Conservation (phyloP, 1,284 basidiomycete species). For the Ceratobasidium sp. region DNA sequence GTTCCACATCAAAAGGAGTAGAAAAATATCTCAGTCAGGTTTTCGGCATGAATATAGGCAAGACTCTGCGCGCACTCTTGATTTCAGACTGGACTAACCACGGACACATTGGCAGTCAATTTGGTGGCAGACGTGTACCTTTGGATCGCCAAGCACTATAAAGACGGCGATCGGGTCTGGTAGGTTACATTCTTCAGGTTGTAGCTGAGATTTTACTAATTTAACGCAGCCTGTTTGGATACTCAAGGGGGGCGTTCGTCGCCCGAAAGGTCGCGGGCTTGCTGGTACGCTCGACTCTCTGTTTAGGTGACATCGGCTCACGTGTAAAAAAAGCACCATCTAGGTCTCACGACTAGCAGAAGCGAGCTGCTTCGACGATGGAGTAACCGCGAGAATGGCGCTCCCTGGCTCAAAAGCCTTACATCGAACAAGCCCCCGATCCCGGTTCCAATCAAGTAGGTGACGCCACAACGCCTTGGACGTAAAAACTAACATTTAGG, state of each 20-base stretch:
- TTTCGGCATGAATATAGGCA: background rate
- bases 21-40: background rate
- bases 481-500: background rate
- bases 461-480: background rate
- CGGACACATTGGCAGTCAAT: background rate
- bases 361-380: background rate
- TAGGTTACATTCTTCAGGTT: background rate
- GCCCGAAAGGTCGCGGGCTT: conserved; percentile 44
- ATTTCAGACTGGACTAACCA: background rate
- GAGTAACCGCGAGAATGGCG: background rate
- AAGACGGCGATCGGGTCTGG: background rate
- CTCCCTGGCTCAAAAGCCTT: background rate
- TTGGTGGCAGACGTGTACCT: background rate
- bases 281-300: conserved; percentile 11
- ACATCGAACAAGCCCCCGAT: background rate
- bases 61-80: background rate
- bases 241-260: conserved; percentile 43
- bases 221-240: conserved; percentile 9
- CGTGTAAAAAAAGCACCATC: background rate
- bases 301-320: background rate
- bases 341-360: background rate
- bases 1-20: background rate
- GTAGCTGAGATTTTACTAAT: background rate
- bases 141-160: background rate
- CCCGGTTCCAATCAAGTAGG: conserved; percentile 7